Evolutionary conservation across 2,329 filamentous ascomycete genomes (phyloP).

Genomic region (Pestalotiopsis sp.): DNA sequence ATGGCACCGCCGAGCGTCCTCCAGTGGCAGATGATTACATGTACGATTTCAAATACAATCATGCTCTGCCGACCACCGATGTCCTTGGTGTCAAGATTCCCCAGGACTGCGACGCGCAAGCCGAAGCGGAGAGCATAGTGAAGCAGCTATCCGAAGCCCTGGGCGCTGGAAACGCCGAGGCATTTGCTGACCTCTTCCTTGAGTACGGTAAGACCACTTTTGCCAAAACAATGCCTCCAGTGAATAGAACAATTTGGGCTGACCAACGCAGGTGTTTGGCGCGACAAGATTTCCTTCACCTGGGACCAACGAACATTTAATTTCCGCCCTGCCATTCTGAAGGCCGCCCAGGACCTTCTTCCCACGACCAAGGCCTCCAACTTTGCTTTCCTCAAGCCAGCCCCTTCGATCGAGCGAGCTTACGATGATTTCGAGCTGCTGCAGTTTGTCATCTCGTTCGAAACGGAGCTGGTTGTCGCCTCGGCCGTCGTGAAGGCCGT

Average conservation of each 20-base stretch:
- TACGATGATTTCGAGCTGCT: conserved; percentile 5
- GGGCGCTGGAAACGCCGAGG: not conserved
- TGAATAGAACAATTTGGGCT: not conserved
- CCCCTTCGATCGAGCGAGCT: conserved; percentile 2
- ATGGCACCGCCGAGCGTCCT: not conserved
- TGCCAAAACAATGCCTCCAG: not conserved
- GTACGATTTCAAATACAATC: conserved; percentile 12
- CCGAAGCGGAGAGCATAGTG: not conserved
- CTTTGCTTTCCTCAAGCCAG: conserved; percentile 3
- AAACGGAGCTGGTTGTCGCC: conserved; percentile 8
- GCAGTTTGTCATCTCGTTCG: conserved; percentile 4
- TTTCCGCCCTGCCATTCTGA: not conserved
- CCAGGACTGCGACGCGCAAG: not conserved
- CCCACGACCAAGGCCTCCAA: conserved; percentile 2
- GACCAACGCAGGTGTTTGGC: conserved; percentile 6
- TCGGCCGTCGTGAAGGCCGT: conserved; percentile 5
- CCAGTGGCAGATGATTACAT: conserved; percentile 9
- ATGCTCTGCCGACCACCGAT: conserved; percentile 1
- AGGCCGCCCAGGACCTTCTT: conserved; percentile 8
- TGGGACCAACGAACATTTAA: conserved; percentile 11
- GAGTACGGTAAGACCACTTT: not conserved
- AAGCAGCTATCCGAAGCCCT: not conserved
- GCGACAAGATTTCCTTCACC: conserved; percentile 6
- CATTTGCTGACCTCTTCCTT: conserved; percentile 8
- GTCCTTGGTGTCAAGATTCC: not conserved